Base-by-base conservation (phyloP, 2,329 filamentous ascomycete genomes). In the Clarireedia paspali region DNA sequence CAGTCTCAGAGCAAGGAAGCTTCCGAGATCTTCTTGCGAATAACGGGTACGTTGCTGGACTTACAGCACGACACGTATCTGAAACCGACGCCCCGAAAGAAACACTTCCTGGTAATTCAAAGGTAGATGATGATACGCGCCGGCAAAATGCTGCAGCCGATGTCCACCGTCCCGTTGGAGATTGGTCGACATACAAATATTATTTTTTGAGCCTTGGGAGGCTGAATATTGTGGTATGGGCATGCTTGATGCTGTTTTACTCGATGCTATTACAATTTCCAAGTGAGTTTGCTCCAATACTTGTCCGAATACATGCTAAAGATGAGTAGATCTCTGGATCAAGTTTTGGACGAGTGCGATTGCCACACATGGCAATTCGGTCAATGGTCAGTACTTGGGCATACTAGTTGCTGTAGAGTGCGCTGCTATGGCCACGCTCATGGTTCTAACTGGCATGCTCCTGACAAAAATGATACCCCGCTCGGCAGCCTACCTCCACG, bases 401-500 rank as follows among this genome's bases (percentile, higher is more conserved):
- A 52, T 65, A 45, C 55, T 61, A 26, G 24, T 59, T n/a, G 48
- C 42, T 14, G 30, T 74, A 70, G 60, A 59, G 27, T 40, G 54
- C 27, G 12, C 50, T 42, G 49, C 56, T 12, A 57, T 63, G 30
- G 27, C 5, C 27, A 53, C 49, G 17, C 58, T 62, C 17, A 58
- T 53, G 24, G 26, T 56, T 15, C 23, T 58, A 42, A 15, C 55
- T 30, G 55, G 51, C 30, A 73, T 71, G 71, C 73, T 80, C 59
- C 75, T 80, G 47, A 74, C 80, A 34, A 74, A 69, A 3, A 79
- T 81, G 74, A 75, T 80, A 3, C 77, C 77, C 3, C 73, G 72
- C 30, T 79, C 77, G n/a, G 77, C 75, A 4, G 71, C 73, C 53
- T 70, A 62, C 45, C 77, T 81, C 56, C 78, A 81, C 58, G 68